These are phyloP conservation scores for Colletotrichum chrysophilum DNA, from an alignment of 2,329 filamentous ascomycete species.

Conservation along the genomic window DNA sequence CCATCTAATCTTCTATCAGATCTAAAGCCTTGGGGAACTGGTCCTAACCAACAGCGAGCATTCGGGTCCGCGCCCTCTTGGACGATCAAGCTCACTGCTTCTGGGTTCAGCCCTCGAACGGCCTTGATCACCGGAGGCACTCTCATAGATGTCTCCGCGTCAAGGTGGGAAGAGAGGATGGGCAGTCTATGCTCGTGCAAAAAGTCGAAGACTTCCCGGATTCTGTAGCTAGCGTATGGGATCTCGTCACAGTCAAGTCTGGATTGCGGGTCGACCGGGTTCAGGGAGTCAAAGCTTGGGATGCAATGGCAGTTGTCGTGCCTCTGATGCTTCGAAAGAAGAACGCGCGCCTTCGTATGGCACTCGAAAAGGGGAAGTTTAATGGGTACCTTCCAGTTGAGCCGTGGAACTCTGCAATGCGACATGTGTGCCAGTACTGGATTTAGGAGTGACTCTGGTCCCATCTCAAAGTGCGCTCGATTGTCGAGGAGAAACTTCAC, in stretches of 20 bases:
- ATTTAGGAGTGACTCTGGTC: not conserved
- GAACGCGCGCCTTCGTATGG: not conserved
- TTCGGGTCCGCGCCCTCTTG: not conserved
- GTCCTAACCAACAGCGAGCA: not conserved
- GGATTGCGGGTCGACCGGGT: not conserved
- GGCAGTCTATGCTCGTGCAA: not conserved
- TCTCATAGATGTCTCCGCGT: not conserved
- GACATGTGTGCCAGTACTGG: not conserved
- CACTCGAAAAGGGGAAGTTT: not conserved
- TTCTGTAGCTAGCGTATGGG: not conserved
- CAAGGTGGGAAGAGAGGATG: not conserved
- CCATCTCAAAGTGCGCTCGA: not conserved
- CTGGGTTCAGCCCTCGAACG: not conserved
- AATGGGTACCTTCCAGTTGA: not conserved
- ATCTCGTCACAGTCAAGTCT: not conserved
- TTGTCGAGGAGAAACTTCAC: not conserved
- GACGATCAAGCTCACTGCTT: not conserved
- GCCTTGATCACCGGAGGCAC: not conserved
- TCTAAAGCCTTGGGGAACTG: not conserved
- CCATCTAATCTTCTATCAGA: not conserved
- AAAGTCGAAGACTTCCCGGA: not conserved
- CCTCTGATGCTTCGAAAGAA: not conserved
- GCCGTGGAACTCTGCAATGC: not conserved
- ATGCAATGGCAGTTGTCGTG: not conserved
- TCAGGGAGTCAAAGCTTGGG: not conserved